Conservation (phyloP, 2,329 filamentous ascomycete species). For the Zopfia rhizophila region DNA sequence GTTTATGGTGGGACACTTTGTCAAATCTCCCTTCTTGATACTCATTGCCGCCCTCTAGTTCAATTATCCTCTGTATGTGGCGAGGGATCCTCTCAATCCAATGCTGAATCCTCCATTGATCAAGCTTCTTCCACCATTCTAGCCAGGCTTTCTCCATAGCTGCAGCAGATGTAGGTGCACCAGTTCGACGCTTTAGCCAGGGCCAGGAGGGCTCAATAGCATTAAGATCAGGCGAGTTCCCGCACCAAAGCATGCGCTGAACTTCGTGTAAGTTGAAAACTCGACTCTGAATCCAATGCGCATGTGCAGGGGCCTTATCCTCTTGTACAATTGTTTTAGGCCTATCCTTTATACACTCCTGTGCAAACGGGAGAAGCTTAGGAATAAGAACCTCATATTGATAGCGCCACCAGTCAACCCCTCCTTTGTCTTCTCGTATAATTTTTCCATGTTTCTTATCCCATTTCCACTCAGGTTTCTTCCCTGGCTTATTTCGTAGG, state of each 20-base stretch:
- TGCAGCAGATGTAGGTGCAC: conserved; percentile 11
- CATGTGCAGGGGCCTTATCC: conserved; percentile 10
- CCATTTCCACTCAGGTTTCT: conserved; percentile 11
- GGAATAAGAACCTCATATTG: conserved; percentile 1
- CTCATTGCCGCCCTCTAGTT: conserved; percentile 22
- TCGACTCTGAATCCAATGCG: not conserved
- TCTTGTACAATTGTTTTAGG: conserved; percentile 9
- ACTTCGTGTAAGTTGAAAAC: conserved; percentile 3
- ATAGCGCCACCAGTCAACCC: conserved; percentile 14
- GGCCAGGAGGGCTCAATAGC: conserved; percentile 18
- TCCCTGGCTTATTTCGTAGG: conserved; percentile 1
- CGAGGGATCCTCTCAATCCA: conserved; percentile 26
- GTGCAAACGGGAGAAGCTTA: conserved; percentile 12
- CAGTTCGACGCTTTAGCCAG: conserved; percentile 22
- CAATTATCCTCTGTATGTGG: conserved; percentile 25
- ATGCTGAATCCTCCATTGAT: conserved; percentile 19
- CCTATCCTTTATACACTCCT: not conserved
- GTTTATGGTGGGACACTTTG: not conserved
- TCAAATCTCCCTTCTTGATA: conserved; percentile 22
- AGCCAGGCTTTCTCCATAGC: conserved; percentile 9
- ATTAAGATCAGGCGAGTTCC: conserved; percentile 24
- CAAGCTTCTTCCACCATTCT: conserved; percentile 14
- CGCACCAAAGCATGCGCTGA: conserved; percentile 18
- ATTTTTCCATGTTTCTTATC: conserved; percentile 8
- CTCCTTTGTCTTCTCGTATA: not conserved